Base-by-base conservation (phyloP, 768 basidiomycete species). In the Lactifluus echinatus region DNA sequence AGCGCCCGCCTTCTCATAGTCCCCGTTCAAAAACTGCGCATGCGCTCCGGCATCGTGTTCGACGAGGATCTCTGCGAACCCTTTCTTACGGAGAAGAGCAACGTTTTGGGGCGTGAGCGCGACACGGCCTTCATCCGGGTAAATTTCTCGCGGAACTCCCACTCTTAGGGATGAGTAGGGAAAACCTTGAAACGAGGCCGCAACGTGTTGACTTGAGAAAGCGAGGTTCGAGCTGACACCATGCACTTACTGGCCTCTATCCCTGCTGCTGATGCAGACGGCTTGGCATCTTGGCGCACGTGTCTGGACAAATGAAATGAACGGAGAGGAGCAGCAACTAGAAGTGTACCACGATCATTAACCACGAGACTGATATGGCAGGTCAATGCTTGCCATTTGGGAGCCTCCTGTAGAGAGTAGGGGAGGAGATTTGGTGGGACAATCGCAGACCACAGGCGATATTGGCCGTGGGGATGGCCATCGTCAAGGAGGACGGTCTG, bases 91-190 rank as follows among this genome's bases (percentile, higher is more conserved):
- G 47, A 93, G 75, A 31, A 86, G 67, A 3, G 82, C 74, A 4
- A 82, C 82, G 66, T 91, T 92, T 66, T 85, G 80, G 4, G 91
- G 91, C 0, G 91, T 89, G 7, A 93, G 71, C 37, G 89, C 79
- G 43, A 93, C 89, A 51, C 91, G 82, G 48, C 84, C 78, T 68
- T 93, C 91, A 60, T 84, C 80, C 3, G 85, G 84, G 66, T 80
- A 91, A 42, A 79, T 76, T 71, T 93, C 91, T 52, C 77, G 77
- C 12, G 90, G 89, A 17, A 89, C 79, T 24, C 91, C 91, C 55
- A 93, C 76, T 8, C 78, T 81, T 36, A 93, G 74, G 19, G 81
- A 78, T 2, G 86, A 78, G 69, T 91, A 93, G 34, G 87, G 84
- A 60, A 65, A 71, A 26, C 80, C 81, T 79, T 64, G 31, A 29